phyloP scores from a whole-genome alignment of 331 rosid genomes.

The Quercus phellos region DNA sequence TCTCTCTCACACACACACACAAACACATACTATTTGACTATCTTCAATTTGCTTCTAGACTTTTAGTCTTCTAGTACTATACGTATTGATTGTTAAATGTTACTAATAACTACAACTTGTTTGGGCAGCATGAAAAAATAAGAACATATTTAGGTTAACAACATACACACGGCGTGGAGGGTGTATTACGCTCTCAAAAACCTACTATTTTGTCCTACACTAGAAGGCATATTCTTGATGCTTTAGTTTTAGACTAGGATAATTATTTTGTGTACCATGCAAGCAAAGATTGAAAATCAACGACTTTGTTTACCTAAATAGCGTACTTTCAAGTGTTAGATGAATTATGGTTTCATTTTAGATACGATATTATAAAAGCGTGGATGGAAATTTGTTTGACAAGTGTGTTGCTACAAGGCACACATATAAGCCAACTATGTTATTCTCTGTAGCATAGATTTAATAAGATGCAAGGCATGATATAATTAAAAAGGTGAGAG shows the following conservation, averaged over 20 bases:
- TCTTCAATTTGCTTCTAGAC: conserved; percentile 5
- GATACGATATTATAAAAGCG: neutral
- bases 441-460: conserved; percentile 41
- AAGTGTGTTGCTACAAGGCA: conserved; percentile 18
- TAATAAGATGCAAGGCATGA: conserved; percentile 60
- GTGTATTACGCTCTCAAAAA: neutral
- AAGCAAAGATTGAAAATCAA: too few species aligned
- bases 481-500: conserved; percentile 33
- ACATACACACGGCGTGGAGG: too few species aligned
- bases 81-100: neutral
- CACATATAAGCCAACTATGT: conserved; percentile 71
- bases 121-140: too few species aligned
- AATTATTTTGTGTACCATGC: too few species aligned
- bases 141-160: too few species aligned
- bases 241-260: too few species aligned
- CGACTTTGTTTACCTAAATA: neutral
- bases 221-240: neutral
- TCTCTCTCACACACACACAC: conserved; percentile 1
- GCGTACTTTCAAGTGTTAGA: neutral
- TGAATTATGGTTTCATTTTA: neutral
- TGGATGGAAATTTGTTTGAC: neutral
- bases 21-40: conserved; percentile 24
- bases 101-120: too few species aligned
- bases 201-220: conserved; percentile 7
- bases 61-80: neutral